A percentile compares a stretch with the other conserved stretches of the same genome.
phyloP scores from a whole-genome alignment of 306 rosid genomes.

The Vicia villosa region DNA sequence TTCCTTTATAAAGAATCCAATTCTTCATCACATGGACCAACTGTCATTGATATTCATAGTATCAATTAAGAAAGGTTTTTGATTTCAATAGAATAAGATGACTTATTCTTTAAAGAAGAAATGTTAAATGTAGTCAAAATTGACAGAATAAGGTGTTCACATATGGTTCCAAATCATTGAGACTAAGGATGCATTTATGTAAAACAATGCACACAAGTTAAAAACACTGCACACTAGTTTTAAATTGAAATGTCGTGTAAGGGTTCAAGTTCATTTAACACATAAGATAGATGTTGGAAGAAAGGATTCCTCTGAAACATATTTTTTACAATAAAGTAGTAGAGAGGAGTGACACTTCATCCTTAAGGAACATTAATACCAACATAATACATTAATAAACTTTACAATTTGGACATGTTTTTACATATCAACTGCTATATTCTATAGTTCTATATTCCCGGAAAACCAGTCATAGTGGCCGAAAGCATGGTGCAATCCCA shows the following conservation, averaged over 20 bases:
- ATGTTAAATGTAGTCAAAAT: too few species aligned
- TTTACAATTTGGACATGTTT: constrained; percentile 36
- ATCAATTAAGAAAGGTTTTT: not conserved
- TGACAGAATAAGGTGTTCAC: too few species aligned
- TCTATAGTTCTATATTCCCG: constrained; percentile 21
- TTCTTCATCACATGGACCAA: not conserved
- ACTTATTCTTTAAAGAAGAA: not conserved
- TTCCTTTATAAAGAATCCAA: not conserved
- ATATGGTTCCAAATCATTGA: too few species aligned
- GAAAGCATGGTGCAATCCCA: constrained; percentile 54
- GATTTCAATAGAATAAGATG: not conserved
- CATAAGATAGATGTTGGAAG: not conserved
- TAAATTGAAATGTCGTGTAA: constrained; percentile 6
- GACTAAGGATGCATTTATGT: not conserved
- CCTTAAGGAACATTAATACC: constrained; percentile 7
- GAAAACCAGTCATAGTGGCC: constrained; percentile 30
- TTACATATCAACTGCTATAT: constrained; percentile 20
- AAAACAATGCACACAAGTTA: not conserved
- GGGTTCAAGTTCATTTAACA: not conserved
- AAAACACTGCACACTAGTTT: not conserved
- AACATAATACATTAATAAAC: constrained; percentile 11
- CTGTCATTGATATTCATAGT: not conserved
- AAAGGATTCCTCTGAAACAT: constrained; percentile 38
- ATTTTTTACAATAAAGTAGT: not conserved
- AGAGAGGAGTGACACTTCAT: constrained; percentile 17